Conservation (phyloP, 257 asterid genomes). For the Avicennia marina region DNA sequence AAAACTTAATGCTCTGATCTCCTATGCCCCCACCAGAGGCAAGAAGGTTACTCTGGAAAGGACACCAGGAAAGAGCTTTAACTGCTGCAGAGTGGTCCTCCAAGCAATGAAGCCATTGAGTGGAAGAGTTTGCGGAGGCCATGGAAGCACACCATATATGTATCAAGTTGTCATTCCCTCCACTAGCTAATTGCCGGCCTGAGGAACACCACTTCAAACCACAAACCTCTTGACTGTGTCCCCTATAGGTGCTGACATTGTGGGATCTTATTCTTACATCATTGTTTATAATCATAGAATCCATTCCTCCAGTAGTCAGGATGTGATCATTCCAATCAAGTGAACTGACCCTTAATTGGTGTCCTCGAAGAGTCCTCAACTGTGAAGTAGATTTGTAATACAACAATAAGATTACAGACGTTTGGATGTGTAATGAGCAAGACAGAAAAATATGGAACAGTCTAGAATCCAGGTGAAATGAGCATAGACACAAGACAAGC, state of each 20-base stretch:
- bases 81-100: slow-evolving; percentile 41
- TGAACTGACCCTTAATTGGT: slow-evolving; percentile 30
- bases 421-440: neutral
- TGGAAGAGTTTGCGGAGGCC: slow-evolving; percentile 25
- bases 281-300: slow-evolving; percentile 30
- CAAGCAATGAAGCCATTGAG: slow-evolving; percentile 35
- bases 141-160: slow-evolving; percentile 26
- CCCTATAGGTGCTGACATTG: slow-evolving; percentile 26
- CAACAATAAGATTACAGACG: neutral
- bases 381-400: slow-evolving; percentile 4
- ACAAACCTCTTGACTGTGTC: slow-evolving; percentile 32
- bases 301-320: slow-evolving; percentile 39
- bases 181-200: slow-evolving; percentile 40
- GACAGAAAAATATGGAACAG: neutral
- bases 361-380: slow-evolving; percentile 38
- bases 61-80: slow-evolving; percentile 51
- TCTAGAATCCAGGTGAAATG: too few relatives aligned
- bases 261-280: slow-evolving; percentile 29
- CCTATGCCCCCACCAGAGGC: slow-evolving; percentile 48
- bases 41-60: slow-evolving; percentile 45
- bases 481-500: too few relatives aligned
- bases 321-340: slow-evolving; percentile 42
- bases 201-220: slow-evolving; percentile 36
- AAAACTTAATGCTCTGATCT: slow-evolving; percentile 37
- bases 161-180: slow-evolving; percentile 36